Conservation (phyloP, 805 yeast genomes). For the Priceomyces castillae region DNA sequence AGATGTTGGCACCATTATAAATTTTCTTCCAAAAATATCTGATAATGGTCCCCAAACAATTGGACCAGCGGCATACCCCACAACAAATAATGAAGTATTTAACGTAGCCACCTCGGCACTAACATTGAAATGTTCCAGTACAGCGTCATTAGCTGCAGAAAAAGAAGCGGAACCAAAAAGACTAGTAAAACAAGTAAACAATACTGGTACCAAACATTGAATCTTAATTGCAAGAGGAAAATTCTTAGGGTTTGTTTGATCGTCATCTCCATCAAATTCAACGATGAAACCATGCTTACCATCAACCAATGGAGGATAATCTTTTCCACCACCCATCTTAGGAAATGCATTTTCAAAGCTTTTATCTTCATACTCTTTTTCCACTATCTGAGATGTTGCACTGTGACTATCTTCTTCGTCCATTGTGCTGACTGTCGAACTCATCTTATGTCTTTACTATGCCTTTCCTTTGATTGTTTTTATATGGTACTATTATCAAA, state of each 20-base stretch:
- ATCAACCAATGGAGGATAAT: conserved; percentile 48
- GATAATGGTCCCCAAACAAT: conserved; percentile 55
- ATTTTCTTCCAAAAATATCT: conserved; percentile 25
- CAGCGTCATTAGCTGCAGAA: conserved; percentile 51
- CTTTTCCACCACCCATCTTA: conserved; percentile 59
- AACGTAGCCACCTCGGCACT: conserved; percentile 66
- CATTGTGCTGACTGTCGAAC: no score
- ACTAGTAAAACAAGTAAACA: conserved; percentile 3
- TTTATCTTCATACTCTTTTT: no score
- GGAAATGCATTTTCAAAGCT: conserved; percentile 10
- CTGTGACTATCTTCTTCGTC: no score
- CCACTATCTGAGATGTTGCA: no score
- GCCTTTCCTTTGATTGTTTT: no score
- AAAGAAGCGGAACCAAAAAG: conserved; percentile 76
- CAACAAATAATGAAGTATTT: conserved; percentile 68
- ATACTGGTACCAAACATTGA: neutral
- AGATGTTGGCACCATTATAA: conserved; percentile 40
- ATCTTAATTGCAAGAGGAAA: conserved; percentile 29
- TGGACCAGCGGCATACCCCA: conserved; percentile 92
- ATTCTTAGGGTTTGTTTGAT: conserved; percentile 72
- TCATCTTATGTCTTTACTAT: no score
- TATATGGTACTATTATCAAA: no score
- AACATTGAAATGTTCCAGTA: conserved; percentile 50
- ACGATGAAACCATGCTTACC: conserved; percentile 58
- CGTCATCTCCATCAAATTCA: conserved; percentile 67